Evolutionary conservation across 1,284 basidiomycete genomes (phyloP), one percentile per base, ranked within the genome.

Genomic region (Kalmanozyma brasiliensis): DNA sequence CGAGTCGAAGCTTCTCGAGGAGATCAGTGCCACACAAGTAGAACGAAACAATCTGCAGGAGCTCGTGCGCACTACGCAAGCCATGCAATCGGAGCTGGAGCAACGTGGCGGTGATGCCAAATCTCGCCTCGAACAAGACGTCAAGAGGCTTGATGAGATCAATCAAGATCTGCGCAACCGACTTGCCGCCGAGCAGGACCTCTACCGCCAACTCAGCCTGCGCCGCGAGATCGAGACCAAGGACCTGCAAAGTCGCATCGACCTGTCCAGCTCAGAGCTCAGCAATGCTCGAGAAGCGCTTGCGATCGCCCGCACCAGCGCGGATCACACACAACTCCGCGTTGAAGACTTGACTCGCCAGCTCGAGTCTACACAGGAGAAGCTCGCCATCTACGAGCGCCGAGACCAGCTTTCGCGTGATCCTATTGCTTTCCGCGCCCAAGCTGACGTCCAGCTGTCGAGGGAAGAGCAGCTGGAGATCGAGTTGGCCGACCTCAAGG

Each of bases 41-140:
- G 94, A 97, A 80, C 89, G 92, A 9, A 89, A 91, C 5, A 89
- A 90, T 63, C 85, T 97, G 9, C 89, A 91, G 17, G 91, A 93
- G 78, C 85, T 96, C 17, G 91, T 96, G 86, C 85, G 87, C 22
- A 94, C 91, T 75, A 89, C 94, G 24, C 91, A 93, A 82, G 89
- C 87, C 76, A 93, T 97, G 88, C 91, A 93, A 75, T 87, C 87
- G 52, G 93, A 96, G 77, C 86, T 92, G 14, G 93, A 95, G 77
- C 87, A 88, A 34, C 90, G 90, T 0, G 88, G 89, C 10, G 88
- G 89, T 73, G 93, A 92, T 63, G 90, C 92, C 74, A 87, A 90
- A 13, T 85, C 88, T 20, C 87, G 91, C 16, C 84, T 95, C 29
- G 93, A 96, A 82, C 88, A 85, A 59, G 89, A 93, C 67, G 84